Base-by-base conservation (phyloP, 2,329 filamentous ascomycete species). In the Ascochyta pisi region DNA sequence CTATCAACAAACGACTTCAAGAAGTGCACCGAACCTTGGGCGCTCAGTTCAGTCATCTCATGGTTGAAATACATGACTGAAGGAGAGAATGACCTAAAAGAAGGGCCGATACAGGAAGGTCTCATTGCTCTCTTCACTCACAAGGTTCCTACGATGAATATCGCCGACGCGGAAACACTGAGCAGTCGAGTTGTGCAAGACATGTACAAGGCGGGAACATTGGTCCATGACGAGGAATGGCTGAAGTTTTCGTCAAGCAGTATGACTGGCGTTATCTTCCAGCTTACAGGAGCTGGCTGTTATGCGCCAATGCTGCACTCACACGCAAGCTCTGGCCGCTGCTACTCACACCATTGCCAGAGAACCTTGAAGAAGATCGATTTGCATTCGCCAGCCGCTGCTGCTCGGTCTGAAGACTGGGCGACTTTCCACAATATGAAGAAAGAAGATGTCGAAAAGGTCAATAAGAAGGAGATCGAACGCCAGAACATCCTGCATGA, bases 71-170 rank as follows among this genome's bases (percentile, higher is more conserved):
- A 89, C 53, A 89, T 98, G 85, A 91, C 91, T 15, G 93, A 97
- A 65, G 93, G 94, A 35, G 94, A 97, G 70, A 87, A 89, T 10
- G 92, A 99, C 74, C 79, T 99, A 42, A 92, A 90, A 71, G 86
- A 90, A 70, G 90, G 92, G 69, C 88, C 90, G 1, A 87, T 99
- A 47, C 89, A 92, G 55, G 93, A 98, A 64, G 93, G 91, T 2
- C 82, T 99, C 38, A 88, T 96, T 38, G 90, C 88, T 27, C 81
- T 99, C 6, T 98, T 99, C 74, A 96, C 91, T 1, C 86, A 91
- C 77, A 98, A 97, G 76, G 92, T 99, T 0, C 93, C 95, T 0
- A 99, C 92, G 0, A 97, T 99, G 92, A 98, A 99, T 67, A 94
- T 95, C 38, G 93, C 94, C 6, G 96, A 99, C 80, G 95, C 95